Evolutionary conservation across 306 rosid genomes (phyloP).

Genomic region (Cicer cuneatum): DNA sequence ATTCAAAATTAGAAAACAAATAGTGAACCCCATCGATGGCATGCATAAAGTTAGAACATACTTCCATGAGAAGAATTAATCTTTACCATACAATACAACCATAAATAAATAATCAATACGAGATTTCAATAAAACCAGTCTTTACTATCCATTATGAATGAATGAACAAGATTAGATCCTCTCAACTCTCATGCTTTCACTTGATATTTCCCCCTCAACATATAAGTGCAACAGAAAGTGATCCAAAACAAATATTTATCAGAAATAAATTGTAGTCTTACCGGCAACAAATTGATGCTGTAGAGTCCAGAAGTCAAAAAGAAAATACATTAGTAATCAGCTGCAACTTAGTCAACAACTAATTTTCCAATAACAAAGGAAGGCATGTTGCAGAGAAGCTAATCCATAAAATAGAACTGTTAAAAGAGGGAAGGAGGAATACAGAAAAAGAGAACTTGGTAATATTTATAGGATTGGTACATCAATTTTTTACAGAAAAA

Average conservation of each 20-base stretch:
- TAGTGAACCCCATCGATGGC: neutral
- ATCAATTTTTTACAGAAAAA: neutral
- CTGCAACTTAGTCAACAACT: constrained; percentile 45
- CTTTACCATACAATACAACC: neutral
- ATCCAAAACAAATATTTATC: constrained; percentile 18
- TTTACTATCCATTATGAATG: neutral
- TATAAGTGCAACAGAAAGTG: constrained; percentile 8
- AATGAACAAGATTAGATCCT: neutral
- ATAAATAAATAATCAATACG: neutral
- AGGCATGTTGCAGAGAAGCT: constrained; percentile 48
- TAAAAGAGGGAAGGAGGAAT: constrained; percentile 14
- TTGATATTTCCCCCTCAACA: neutral
- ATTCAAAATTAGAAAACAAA: neutral
- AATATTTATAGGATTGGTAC: neutral
- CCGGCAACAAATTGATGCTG: constrained; percentile 99
- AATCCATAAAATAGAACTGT: constrained; percentile 30
- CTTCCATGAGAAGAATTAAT: neutral
- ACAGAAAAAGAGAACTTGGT: neutral
- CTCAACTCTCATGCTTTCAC: neutral
- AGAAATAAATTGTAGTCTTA: constrained; percentile 56
- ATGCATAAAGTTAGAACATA: neutral
- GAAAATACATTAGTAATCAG: constrained; percentile 55
- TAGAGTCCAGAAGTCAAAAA: constrained; percentile 54
- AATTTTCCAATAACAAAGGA: constrained; percentile 53
- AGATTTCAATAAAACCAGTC: neutral